These are phyloP conservation scores for Knufia petricola DNA, from an alignment of 2,329 filamentous ascomycete genomes.

Conservation along the genomic window DNA sequence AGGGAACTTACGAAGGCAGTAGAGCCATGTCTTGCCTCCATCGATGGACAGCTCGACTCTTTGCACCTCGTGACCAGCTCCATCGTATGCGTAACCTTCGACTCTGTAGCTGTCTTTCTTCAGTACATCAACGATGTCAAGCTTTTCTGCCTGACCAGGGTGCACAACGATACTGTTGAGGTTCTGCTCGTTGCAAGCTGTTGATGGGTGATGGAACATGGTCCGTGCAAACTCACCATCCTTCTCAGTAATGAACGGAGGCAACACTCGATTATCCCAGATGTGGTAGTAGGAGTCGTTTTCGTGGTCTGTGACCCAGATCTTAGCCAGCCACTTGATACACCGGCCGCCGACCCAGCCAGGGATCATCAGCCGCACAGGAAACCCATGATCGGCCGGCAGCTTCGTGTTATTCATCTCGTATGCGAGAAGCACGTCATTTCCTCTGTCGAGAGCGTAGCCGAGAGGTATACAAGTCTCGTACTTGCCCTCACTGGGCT, in stretches of 20 bases:
- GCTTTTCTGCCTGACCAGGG: slow-evolving; percentile 38
- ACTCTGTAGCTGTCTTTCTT: slow-evolving; percentile 36
- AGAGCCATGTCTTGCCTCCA: slow-evolving; percentile 40
- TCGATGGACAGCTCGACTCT: slow-evolving; percentile 42
- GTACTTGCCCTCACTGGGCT: slow-evolving; percentile 40
- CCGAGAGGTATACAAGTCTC: slow-evolving; percentile 40
- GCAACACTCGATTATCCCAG: slow-evolving; percentile 42
- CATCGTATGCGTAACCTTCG: slow-evolving; percentile 41
- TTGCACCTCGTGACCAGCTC: slow-evolving; percentile 42
- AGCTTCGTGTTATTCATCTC: slow-evolving; percentile 35
- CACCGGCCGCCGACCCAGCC: slow-evolving; percentile 34
- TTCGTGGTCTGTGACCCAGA: slow-evolving; percentile 34
- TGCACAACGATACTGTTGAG: slow-evolving; percentile 41
- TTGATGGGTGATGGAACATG: slow-evolving; percentile 42
- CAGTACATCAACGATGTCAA: slow-evolving; percentile 31
- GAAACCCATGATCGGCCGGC: slow-evolving; percentile 37
- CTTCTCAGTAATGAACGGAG: slow-evolving; percentile 40
- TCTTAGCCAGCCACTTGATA: slow-evolving; percentile 35
- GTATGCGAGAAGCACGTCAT: slow-evolving; percentile 40
- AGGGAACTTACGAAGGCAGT: slow-evolving; percentile 40
- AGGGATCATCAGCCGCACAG: slow-evolving; percentile 33
- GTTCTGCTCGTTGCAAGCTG: slow-evolving; percentile 41
- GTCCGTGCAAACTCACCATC: slow-evolving; percentile 39
- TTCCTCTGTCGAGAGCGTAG: slow-evolving; percentile 39
- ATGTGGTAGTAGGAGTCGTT: slow-evolving; percentile 39